Base-by-base conservation (phyloP, 192 early-diverging fungal species). In the Backusella tarrabulga region DNA sequence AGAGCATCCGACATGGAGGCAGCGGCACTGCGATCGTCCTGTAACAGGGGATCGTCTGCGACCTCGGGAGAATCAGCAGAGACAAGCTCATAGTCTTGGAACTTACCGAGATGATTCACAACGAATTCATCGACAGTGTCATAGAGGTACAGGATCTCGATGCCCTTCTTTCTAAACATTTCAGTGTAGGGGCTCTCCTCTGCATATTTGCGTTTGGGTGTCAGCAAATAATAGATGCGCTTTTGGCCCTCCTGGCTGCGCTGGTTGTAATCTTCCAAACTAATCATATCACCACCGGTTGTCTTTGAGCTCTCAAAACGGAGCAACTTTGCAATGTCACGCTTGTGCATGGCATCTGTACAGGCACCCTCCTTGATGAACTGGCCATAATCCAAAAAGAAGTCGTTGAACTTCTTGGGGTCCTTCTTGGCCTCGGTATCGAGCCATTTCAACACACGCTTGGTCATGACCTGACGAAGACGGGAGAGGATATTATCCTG, bases 281-380 rank as follows among this genome's bases (percentile, higher is more conserved):
- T 90, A 46, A 90, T 89, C 72, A 89, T 82, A 34, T 83, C 84
- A 26, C 81, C 77, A 0, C 72, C 15, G 2, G 73, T 68, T 9
- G 82, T 78, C 12, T 77, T 77, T 38, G 88, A 88, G 38, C 83
- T 87, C 79, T 82, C 83, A 75, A 83, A 95, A 41, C 92, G 83
- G 34, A 93, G 81, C 75, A 91, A 86, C 77, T 90, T 90, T 34
- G 80, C 80, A 71, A 91, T 84, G 17, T 91, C 83, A 9, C 83
- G 77, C 54, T 85, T 87, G 75, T 85, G 75, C 77, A 83, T 82
- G 44, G 77, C 76, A 56, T 94, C 94, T 36, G 93, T 93, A 75
- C 94, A 88, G 17, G 91, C 88, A 42, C 95, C 95, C 72, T 94
- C 85, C 78, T 94, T 93, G 78, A 95, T 83, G 52, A 91, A 93